Evolutionary conservation across 2,329 filamentous ascomycete genomes (phyloP), one percentile per base, ranked within the genome.

Genomic region (Septoria linicola): DNA sequence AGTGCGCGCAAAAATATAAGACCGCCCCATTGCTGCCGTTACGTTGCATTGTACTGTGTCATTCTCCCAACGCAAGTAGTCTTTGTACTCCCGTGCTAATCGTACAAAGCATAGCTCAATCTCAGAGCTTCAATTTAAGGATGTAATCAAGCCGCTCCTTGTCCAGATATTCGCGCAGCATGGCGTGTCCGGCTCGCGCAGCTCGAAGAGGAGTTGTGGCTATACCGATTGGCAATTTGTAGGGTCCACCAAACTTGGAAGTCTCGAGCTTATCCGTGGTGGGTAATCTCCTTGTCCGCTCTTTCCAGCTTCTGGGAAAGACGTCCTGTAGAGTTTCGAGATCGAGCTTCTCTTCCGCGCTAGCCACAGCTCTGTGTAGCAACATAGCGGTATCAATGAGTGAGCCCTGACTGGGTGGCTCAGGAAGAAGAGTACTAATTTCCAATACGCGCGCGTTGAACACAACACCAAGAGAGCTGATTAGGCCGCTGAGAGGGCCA

Each of bases 201-300:
- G 73, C 73, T 43, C 72, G 67, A n/a, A 75, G 60, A 0, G 74
- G 71, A 4, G 67, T 69, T 1, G 72, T 74, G 21, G 72, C 68
- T 8, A 62, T 58, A 1, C 63, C 63, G 0, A 76, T 54, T 0
- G 73, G 73, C 2, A 77, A 59, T 32, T 66, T 70, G 51, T 72
- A 76, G 0, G 68, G 68, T 0, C 69, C 68, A 17, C 42, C 53
- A 11, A 64, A 61, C 16, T 66, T 65, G 2, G 63, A 64, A 3
- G 65, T 62, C 21, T 60, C 62, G n/a, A 71, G 43, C 39, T 65
- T 68, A 34, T 72, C 69, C 4, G 37, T 34, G 37, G 51, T 39
- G 3, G 53, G 42, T 2, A 55, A 14, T 8, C 48, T 65, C 54
- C 39, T 66, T 25, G 67, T 62, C 1, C 67, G 61, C 2, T 55